Evolutionary conservation across 176 grass and related monocot genomes (phyloP).

Genomic region (Musa itinerans): DNA sequence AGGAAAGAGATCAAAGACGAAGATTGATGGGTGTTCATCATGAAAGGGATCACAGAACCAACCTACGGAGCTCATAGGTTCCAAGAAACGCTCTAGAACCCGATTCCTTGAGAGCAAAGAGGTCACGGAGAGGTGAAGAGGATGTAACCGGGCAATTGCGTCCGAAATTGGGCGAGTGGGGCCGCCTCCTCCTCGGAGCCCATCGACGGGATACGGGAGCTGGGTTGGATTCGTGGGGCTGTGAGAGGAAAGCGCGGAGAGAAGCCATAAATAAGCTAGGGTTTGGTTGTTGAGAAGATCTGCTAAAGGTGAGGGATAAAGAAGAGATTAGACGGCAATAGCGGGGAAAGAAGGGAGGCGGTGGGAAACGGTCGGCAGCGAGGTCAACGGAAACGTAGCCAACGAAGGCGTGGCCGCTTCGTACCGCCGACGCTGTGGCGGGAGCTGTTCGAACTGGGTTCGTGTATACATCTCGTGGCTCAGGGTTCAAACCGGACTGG

Average conservation of each 20-base stretch:
- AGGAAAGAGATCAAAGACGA: not conserved
- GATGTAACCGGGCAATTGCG: not conserved
- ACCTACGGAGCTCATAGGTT: conserved; percentile 1
- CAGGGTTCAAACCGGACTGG: no score
- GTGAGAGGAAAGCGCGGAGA: conserved; percentile 8
- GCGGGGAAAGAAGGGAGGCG: no score
- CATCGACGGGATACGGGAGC: not conserved
- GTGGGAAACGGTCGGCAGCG: not conserved
- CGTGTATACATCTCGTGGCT: no score
- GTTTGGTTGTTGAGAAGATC: conserved; percentile 7
- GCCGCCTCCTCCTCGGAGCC: not conserved
- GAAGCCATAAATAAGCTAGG: not conserved
- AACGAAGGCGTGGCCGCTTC: no score
- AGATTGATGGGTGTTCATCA: not conserved
- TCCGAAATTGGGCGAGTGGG: not conserved
- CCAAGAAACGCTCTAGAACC: not conserved
- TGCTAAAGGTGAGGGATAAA: conserved; percentile 32
- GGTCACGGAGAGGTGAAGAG: not conserved
- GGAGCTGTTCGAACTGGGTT: no score
- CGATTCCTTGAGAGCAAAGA: not conserved
- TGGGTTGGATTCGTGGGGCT: conserved; percentile 13
- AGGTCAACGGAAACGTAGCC: not conserved
- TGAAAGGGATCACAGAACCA: not conserved
- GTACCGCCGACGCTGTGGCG: no score
- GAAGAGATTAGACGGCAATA: not conserved